Percentiles rank a stretch among this genome's conserved stretches.
phyloP scores from a whole-genome alignment of 176 grass and related monocot genomes.

The Carex cristatella region DNA sequence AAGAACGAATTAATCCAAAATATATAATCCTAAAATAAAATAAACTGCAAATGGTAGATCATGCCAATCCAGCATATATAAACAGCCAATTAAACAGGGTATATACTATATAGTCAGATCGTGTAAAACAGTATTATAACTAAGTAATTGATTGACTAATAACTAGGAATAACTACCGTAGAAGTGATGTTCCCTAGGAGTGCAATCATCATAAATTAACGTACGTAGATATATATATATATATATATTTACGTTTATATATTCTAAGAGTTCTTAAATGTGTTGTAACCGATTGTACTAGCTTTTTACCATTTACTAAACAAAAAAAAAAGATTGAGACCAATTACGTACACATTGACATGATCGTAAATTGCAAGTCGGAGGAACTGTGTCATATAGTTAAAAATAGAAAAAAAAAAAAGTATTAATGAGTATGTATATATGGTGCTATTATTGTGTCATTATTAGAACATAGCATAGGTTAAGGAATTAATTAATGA shows the following conservation, averaged over 20 bases:
- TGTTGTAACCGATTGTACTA: background rate
- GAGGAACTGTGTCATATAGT: background rate
- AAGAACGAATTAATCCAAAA: background rate
- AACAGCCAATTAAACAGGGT: background rate
- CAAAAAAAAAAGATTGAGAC: background rate
- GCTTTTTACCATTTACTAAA: background rate
- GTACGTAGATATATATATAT: background rate
- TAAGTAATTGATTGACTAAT: background rate
- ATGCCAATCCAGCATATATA: conserved; percentile 10
- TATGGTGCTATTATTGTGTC: too few relatives aligned
- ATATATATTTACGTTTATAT: background rate
- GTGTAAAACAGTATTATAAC: background rate
- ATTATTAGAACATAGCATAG: background rate
- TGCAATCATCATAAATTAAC: background rate
- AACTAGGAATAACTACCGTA: background rate
- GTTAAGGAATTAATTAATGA: too few relatives aligned
- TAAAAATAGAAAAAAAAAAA: background rate
- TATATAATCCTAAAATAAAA: background rate
- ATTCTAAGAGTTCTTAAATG: background rate
- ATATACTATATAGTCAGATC: background rate
- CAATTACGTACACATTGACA: background rate
- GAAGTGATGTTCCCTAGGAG: conserved; percentile 8
- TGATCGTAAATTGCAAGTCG: background rate
- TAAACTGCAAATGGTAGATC: background rate
- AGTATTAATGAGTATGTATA: background rate